These are phyloP conservation scores for Leccinum subtestaceum DNA, from an alignment of 768 basidiomycete species.

Conservation along the genomic window DNA sequence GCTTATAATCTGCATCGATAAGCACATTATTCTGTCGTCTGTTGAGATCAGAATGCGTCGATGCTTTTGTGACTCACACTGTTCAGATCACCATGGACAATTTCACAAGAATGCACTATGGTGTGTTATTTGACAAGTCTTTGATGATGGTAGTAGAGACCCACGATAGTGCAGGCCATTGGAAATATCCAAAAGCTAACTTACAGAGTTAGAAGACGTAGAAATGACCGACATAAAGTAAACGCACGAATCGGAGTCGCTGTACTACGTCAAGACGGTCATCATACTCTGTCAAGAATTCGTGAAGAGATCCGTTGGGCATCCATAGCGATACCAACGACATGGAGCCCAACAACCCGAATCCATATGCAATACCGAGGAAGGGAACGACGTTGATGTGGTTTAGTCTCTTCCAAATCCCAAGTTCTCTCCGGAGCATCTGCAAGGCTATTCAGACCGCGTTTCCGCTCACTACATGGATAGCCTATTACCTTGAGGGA, in stretches of 20 bases:
- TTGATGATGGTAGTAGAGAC: neutral
- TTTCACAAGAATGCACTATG: neutral
- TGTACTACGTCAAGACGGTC: neutral
- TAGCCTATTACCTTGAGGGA: neutral
- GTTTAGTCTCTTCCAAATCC: neutral
- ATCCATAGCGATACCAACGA: neutral
- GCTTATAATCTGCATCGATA: neutral
- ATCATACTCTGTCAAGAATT: neutral
- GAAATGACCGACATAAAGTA: neutral
- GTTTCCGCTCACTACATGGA: neutral
- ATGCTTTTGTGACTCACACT: neutral
- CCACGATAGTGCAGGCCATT: neutral
- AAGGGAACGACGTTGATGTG: neutral
- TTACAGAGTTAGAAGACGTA: neutral
- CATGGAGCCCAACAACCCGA: neutral
- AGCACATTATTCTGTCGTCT: neutral
- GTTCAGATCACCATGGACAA: conserved; percentile 2
- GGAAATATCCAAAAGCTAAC: neutral
- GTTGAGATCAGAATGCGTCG: neutral
- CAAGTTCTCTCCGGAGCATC: neutral
- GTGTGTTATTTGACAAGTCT: neutral
- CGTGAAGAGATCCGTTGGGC: neutral
- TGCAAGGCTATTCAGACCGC: neutral
- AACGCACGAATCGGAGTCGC: neutral
- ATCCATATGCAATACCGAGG: neutral